Conservation (phyloP, 2,329 filamentous ascomycete species). For the Claviceps digitariae region DNA sequence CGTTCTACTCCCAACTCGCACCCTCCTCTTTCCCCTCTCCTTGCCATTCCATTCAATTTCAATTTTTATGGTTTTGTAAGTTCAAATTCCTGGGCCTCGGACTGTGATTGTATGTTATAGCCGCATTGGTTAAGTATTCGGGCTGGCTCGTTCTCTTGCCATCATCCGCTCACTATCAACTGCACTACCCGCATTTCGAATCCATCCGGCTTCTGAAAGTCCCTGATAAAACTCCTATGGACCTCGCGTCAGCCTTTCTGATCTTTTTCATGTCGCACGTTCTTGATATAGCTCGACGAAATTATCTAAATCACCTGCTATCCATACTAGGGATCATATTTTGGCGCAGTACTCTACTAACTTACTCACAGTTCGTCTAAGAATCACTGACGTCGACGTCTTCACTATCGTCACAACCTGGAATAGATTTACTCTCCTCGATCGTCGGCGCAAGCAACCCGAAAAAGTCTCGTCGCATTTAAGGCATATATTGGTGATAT, state of each 20-base stretch:
- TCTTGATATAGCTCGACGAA: background rate
- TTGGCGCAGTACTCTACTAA: background rate
- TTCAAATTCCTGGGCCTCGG: background rate
- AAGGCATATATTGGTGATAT: background rate
- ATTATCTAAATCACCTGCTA: background rate
- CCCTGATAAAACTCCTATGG: background rate
- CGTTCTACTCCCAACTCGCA: background rate
- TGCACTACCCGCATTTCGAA: background rate
- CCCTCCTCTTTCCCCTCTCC: background rate
- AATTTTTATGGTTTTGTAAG: background rate
- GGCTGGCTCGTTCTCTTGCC: background rate
- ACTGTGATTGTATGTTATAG: background rate
- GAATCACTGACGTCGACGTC: background rate
- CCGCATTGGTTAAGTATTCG: background rate
- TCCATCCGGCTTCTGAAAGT: background rate
- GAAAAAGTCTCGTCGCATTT: background rate
- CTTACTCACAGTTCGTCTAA: background rate
- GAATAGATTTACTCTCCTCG: background rate
- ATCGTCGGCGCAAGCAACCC: background rate
- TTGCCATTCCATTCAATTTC: background rate
- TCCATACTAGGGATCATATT: background rate
- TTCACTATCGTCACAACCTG: background rate
- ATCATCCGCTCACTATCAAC: background rate
- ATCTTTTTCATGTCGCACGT: background rate
- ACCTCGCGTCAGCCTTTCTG: background rate